Percentiles rank a stretch among this genome's conserved stretches.
These are phyloP conservation scores for Ceratorhiza oryzae-sativae DNA, from an alignment of 1,284 basidiomycete genomes.

Conservation along the genomic window DNA sequence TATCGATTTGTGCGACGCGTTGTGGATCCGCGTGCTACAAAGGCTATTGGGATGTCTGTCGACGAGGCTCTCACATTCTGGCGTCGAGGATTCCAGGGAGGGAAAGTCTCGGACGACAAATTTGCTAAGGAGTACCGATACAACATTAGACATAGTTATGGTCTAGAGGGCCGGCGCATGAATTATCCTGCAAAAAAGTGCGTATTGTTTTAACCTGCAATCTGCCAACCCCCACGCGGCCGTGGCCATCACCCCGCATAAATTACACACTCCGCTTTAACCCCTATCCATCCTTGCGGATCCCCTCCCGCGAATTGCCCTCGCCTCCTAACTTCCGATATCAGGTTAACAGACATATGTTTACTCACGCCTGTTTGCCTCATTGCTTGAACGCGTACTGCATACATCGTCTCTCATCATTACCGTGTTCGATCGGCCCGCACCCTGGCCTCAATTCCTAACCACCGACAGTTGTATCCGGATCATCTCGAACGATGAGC, in stretches of 20 bases:
- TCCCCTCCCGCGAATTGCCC: constrained; percentile 1
- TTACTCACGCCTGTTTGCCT: constrained; percentile 30
- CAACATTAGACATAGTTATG: constrained; percentile 96
- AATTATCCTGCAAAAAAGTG: constrained; percentile 95
- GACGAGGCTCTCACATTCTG: constrained; percentile 97
- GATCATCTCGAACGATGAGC: constrained; percentile 81
- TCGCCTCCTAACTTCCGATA: constrained; percentile 41
- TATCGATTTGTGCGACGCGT: constrained; percentile 12
- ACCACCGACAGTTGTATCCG: constrained; percentile 76
- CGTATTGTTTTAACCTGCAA: constrained; percentile 43
- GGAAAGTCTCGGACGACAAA: constrained; percentile 85
- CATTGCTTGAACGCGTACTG: constrained; percentile 13
- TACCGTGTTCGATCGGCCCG: constrained; percentile 1
- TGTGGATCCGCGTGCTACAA: constrained; percentile 39
- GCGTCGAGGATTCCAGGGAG: constrained; percentile 79
- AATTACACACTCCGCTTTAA: constrained; percentile 16
- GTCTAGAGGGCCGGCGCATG: constrained; percentile 90
- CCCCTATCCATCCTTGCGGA: constrained; percentile 19
- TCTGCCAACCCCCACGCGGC: constrained; percentile 12
- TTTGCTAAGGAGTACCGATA: constrained; percentile 99
- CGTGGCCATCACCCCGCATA: constrained; percentile 18
- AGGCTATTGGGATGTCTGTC: constrained; percentile 92
- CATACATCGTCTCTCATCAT: neutral
- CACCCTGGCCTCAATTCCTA: constrained; percentile 9
- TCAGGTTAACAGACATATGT: neutral